phyloP scores from a whole-genome alignment of 2,329 filamentous ascomycete species.

The Epichloe scottii region DNA sequence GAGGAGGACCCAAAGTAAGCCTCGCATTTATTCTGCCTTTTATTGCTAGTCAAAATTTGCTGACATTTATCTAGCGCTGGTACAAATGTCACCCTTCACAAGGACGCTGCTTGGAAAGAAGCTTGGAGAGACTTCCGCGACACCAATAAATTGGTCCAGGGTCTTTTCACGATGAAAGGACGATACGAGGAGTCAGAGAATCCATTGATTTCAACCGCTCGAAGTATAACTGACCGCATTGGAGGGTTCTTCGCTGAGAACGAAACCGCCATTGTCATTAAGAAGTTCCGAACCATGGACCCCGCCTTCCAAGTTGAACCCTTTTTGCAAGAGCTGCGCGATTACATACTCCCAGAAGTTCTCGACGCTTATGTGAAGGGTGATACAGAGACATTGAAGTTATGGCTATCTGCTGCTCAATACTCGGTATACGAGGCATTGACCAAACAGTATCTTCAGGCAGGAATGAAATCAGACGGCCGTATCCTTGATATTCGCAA shows the following conservation, averaged over 20 bases:
- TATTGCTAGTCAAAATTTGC: not conserved
- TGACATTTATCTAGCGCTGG: conserved; percentile 54
- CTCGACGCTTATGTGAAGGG: conserved; percentile 97
- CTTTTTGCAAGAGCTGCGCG: conserved; percentile 87
- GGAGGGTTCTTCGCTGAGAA: conserved; percentile 97
- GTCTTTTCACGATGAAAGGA: conserved; percentile 72
- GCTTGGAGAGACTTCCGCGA: conserved; percentile 96
- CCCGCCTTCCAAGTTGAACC: conserved; percentile 89
- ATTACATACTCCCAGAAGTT: conserved; percentile 95
- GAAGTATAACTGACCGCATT: conserved; percentile 85
- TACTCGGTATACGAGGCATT: conserved; percentile 95
- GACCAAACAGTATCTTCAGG: conserved; percentile 88
- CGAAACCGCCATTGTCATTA: conserved; percentile 94
- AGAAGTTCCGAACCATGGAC: conserved; percentile 94
- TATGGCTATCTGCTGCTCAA: conserved; percentile 93
- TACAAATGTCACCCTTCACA: conserved; percentile 88
- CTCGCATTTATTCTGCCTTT: not conserved
- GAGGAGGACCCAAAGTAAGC: conserved; percentile 77
- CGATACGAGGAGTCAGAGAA: conserved; percentile 96
- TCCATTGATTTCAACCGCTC: conserved; percentile 80
- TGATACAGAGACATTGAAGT: conserved; percentile 76
- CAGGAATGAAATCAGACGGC: conserved; percentile 87
- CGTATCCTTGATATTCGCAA: conserved; percentile 90
- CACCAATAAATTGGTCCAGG: conserved; percentile 75
- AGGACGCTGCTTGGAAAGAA: conserved; percentile 95